Evolutionary conservation across 768 basidiomycete species (phyloP).

Genomic region (Tulasnella sp.): DNA sequence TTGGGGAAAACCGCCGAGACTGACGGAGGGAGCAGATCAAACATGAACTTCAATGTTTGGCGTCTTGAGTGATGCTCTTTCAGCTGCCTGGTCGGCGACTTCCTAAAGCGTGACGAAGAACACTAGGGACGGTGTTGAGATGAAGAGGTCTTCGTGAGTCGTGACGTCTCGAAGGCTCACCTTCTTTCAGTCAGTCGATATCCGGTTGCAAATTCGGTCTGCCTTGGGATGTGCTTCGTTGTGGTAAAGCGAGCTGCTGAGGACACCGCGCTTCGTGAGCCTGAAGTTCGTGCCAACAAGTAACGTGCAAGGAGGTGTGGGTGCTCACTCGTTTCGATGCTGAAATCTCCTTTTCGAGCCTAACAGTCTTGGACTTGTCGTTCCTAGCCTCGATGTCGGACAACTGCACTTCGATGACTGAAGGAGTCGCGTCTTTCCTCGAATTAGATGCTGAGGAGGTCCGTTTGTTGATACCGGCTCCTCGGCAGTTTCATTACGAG

Average conservation of each 20-base stretch:
- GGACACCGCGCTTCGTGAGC: neutral
- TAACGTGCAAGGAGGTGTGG: neutral
- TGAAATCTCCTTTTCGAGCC: neutral
- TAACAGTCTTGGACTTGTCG: neutral
- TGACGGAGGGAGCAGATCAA: no score
- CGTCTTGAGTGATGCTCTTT: neutral
- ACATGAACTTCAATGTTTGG: neutral
- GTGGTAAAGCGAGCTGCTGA: neutral
- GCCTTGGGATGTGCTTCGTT: neutral
- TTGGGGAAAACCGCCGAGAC: neutral
- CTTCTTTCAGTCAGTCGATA: neutral
- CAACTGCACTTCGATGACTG: neutral
- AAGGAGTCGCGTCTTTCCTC: neutral
- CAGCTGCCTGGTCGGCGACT: conserved; percentile 3
- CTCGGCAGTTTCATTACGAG: neutral
- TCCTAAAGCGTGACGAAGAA: neutral
- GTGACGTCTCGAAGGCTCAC: conserved; percentile 6
- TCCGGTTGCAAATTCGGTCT: neutral
- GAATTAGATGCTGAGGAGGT: neutral
- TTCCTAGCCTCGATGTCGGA: neutral
- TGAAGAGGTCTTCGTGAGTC: neutral
- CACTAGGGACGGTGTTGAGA: neutral
- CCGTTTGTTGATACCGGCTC: neutral
- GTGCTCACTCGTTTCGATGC: conserved; percentile 12
- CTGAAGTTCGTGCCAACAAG: neutral